A percentile compares a stretch with the other conserved stretches of the same genome.
phyloP scores from a whole-genome alignment of 148 eudicot species.

The Beta vulgaris region DNA sequence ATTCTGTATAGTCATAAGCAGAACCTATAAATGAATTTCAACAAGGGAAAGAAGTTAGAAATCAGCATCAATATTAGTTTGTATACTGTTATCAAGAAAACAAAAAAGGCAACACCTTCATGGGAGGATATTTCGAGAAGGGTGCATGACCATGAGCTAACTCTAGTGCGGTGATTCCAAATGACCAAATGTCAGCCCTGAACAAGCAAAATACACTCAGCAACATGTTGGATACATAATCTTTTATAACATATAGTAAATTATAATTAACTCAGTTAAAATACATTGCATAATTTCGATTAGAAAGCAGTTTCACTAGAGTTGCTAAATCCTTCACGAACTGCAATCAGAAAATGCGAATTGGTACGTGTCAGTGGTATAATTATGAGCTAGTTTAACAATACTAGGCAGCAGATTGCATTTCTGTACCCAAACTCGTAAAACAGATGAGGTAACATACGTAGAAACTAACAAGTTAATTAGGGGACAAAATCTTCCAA shows the following conservation, averaged over 20 bases:
- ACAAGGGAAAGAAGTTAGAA: conserved; percentile 3
- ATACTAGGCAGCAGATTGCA: too few species aligned
- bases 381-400: too few species aligned
- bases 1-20: conserved; percentile 93
- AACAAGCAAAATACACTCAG: conserved; percentile 4
- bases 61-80: neutral
- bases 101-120: conserved; percentile 58
- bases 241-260: too few species aligned
- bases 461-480: too few species aligned
- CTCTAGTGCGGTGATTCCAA: conserved; percentile 98
- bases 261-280: neutral
- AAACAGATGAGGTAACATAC: too few species aligned
- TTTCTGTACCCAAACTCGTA: too few species aligned
- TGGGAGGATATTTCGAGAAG: conserved; percentile 97
- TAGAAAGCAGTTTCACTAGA: too few species aligned
- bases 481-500: too few species aligned
- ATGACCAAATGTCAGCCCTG: conserved; percentile 99
- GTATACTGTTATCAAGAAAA: neutral
- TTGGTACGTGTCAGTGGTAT: too few species aligned
- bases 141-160: conserved; percentile 99
- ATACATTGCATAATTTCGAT: too few species aligned
- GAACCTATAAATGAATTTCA: conserved; percentile 47
- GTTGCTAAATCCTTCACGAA: too few species aligned
- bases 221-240: neutral
- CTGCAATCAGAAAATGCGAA: too few species aligned